Conservation (phyloP, 352 stramenopile genomes). For the Thraustochytrium sp. region DNA sequence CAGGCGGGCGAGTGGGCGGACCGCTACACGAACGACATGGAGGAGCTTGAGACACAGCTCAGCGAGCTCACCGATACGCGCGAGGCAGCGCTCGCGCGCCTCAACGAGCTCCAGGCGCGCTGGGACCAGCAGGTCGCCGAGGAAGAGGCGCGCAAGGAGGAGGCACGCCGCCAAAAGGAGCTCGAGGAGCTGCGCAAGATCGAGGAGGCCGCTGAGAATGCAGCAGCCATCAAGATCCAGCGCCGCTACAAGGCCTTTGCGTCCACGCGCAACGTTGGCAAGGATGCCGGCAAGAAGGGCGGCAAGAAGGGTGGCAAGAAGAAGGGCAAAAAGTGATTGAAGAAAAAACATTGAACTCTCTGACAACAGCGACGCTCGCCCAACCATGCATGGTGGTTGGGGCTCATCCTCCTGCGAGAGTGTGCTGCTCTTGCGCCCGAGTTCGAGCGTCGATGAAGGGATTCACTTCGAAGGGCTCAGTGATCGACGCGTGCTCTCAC, state of each 20-base stretch:
- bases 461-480: too few species aligned
- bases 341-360: neutral
- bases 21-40: constrained; percentile 72
- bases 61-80: constrained; percentile 1
- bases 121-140: constrained; percentile 19
- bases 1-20: constrained; percentile 65
- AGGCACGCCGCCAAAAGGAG: neutral
- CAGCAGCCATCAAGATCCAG: constrained; percentile 25
- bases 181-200: neutral
- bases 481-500: too few species aligned
- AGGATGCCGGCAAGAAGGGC: constrained; percentile 5
- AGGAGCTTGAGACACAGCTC: constrained; percentile 47
- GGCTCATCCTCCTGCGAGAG: too few species aligned
- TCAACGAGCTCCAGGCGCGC: neutral
- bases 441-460: too few species aligned
- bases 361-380: neutral
- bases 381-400: neutral
- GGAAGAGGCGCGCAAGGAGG: constrained; percentile 18
- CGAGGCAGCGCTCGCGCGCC: constrained; percentile 10
- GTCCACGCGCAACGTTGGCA: neutral
- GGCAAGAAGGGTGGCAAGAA: constrained; percentile 24
- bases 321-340: neutral
- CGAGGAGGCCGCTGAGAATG: constrained; percentile 1
- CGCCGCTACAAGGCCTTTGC: neutral
- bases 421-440: too few species aligned